phyloP scores from a whole-genome alignment of 805 yeast genomes.

The Cyberlindnera bimundalis region DNA sequence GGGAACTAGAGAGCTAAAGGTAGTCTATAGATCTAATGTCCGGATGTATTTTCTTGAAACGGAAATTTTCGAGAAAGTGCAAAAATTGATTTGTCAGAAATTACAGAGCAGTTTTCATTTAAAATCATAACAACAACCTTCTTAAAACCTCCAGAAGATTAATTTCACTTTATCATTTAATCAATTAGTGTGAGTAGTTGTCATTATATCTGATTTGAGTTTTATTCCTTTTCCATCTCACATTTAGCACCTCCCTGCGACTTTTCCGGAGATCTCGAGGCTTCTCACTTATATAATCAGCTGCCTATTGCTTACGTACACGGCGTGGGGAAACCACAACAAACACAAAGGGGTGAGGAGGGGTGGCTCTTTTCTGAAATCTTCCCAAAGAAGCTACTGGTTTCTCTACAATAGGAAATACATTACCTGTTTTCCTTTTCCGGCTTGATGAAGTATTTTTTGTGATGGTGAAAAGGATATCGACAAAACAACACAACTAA shows the following conservation, averaged over 20 bases:
- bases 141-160: background rate
- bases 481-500: background rate
- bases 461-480: background rate
- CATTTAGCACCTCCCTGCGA: background rate
- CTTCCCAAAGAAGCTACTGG: no score
- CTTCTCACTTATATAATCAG: background rate
- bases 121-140: slow-evolving; percentile 2
- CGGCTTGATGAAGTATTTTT: no score
- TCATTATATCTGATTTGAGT: no score
- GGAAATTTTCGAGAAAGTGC: slow-evolving; percentile 3
- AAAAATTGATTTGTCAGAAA: slow-evolving; percentile 20
- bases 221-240: no score
- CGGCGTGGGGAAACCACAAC: slow-evolving; percentile 1
- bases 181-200: background rate
- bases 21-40: background rate
- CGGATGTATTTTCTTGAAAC: background rate
- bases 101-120: slow-evolving; percentile 6
- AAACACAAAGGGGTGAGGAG: background rate
- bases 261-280: background rate
- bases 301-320: slow-evolving; percentile 1
- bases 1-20: background rate
- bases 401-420: no score
- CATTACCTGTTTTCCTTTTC: no score
- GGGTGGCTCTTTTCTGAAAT: no score
- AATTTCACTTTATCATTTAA: background rate